A percentile compares a stretch with the other conserved stretches of the same genome.
These are phyloP conservation scores for Sabuloglossum arenarium DNA, from an alignment of 495 filamentous ascomycete genomes.

Conservation along the genomic window DNA sequence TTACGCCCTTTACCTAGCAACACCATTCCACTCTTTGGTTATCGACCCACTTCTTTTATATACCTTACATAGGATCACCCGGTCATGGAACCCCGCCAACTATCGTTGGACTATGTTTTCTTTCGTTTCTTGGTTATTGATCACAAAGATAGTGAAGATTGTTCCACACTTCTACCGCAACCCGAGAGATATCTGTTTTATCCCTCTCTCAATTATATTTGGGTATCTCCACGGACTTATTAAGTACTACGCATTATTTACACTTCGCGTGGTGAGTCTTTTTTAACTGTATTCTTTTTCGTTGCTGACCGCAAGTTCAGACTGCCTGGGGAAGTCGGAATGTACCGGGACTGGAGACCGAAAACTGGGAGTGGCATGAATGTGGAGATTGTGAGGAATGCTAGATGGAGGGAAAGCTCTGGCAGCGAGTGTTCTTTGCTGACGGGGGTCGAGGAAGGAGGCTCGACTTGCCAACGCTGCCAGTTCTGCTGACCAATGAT, in stretches of 20 bases:
- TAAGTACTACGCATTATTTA: conserved; percentile 38
- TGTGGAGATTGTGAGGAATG: not conserved
- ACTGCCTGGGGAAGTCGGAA: not conserved
- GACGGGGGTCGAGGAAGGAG: no score
- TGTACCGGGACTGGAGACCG: not conserved
- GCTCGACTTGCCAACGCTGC: no score
- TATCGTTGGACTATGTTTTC: conserved; percentile 1
- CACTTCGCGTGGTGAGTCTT: conserved; percentile 16
- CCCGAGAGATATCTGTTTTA: conserved; percentile 30
- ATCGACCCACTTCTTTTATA: conserved; percentile 29
- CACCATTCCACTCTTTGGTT: conserved; percentile 34
- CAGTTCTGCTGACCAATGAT: no score
- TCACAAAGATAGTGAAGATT: conserved; percentile 37
- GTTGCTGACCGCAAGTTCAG: not conserved
- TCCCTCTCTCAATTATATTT: conserved; percentile 33
- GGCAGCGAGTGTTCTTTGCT: no score
- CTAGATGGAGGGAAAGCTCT: not conserved
- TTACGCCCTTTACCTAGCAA: conserved; percentile 38
- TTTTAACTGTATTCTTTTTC: no score
- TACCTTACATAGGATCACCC: conserved; percentile 7
- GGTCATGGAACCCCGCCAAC: not conserved
- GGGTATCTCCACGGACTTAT: conserved; percentile 39
- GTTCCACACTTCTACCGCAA: conserved; percentile 33
- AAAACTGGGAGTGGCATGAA: no score
- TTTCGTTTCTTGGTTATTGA: conserved; percentile 20